Base-by-base conservation (phyloP, 177 flowering plant genomes). In the Vitis hybrid region DNA sequence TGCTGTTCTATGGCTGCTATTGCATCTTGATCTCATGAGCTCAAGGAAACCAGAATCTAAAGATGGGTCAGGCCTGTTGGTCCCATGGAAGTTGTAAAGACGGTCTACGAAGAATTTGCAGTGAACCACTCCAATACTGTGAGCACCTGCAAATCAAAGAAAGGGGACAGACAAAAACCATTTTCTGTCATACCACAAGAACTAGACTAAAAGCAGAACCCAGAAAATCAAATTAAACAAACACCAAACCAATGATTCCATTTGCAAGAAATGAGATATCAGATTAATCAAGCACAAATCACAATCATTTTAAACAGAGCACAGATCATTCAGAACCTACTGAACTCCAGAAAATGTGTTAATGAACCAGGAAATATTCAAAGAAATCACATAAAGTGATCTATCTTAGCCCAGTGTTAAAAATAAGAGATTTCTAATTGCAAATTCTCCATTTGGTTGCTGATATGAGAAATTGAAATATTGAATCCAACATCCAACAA, bases 51-150 rank as follows among this genome's bases (percentile, higher is more conserved):
- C 79, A 14, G 64, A 6, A 18, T 86, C 82, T 6, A 86, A 51
- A 12, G 86, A 46, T 35, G 87, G 87, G 71, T 86, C 89, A 1
- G 88, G 78, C 60, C 49, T 10, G 11, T 74, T 71, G 18, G 77
- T 82, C 14, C 83, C 82, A 21, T 56, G 50, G 61, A 85, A 85
- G 80, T 88, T 80, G 78, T 67, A 64, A 49, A 86, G 84, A n/a
- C 88, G 76, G 49, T 73, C 65, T 11, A 14, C 2, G 73, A 86
- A 68, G 82, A 86, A 86, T 4, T 70, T 71, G 79, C 90, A 88
- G 71, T 88, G 84, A 54, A 82, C 66, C n/a, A 30, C 67, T 61
- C 92, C 92, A 63, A 81, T 81, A 77, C 85, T 84, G 65, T 86
- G 90, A 52, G 83, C 82, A 64, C 92, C 91, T 86, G 73, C 19